phyloP scores from a whole-genome alignment of 2,329 filamentous ascomycete species.

The Aspergillus alliaceus region DNA sequence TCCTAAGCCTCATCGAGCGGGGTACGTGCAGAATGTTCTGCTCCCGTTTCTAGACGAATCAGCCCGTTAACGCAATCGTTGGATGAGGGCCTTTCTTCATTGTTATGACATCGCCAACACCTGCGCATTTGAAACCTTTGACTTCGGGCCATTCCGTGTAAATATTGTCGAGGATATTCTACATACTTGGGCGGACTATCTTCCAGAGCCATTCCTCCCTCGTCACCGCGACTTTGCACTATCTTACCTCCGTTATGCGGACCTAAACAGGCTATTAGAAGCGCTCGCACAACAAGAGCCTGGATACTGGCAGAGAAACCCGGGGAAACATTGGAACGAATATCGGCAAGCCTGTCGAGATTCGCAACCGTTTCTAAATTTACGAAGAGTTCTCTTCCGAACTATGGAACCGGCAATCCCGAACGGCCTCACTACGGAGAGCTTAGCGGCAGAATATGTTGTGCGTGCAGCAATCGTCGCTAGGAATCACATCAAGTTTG shows the following conservation, averaged over 20 bases:
- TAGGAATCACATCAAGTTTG: background rate
- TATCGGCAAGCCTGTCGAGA: background rate
- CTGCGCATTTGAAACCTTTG: background rate
- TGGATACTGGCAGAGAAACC: background rate
- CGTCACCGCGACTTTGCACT: constrained; percentile 15
- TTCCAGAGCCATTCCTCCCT: constrained; percentile 15
- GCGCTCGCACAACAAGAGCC: background rate
- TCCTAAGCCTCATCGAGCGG: constrained; percentile 1
- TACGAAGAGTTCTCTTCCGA: background rate
- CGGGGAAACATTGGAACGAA: background rate
- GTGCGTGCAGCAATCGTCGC: background rate
- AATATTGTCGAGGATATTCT: constrained; percentile 5
- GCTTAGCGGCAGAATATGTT: background rate
- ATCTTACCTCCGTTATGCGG: constrained; percentile 7
- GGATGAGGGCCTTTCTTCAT: constrained; percentile 20
- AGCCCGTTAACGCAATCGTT: constrained; percentile 17
- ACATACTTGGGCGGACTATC: constrained; percentile 11
- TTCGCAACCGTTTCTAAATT: background rate
- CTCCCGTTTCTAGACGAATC: constrained; percentile 19
- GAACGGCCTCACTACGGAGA: background rate
- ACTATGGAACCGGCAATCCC: background rate
- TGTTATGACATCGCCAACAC: background rate
- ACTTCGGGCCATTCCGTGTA: constrained; percentile 17
- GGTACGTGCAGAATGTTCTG: constrained; percentile 15
- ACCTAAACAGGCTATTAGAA: constrained; percentile 6